Evolutionary conservation across 2,329 filamentous ascomycete genomes (phyloP), one percentile per base, ranked within the genome.

Genomic region (Aspergillus pseudoviridinutans): DNA sequence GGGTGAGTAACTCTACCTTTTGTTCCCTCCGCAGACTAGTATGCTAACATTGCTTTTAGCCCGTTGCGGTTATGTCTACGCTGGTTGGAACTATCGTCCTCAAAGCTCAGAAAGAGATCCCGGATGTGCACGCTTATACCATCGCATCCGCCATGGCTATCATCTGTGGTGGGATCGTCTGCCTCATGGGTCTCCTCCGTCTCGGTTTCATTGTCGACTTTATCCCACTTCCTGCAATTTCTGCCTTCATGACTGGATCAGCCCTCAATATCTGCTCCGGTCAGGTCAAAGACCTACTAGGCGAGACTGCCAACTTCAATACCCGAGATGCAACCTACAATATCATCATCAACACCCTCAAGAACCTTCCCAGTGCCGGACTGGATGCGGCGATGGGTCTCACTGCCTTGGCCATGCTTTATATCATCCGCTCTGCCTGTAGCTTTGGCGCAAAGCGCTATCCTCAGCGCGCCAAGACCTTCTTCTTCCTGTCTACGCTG

Each of bases 171-270:
- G 81, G 80, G 38, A 89, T 97, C 57, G 88, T 97, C 41, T 80
- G 88, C 51, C 84, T 86, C 60, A 84, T 97, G 60, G 94, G 93
- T 3, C 78, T 97, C 3, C 78, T 90, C 47, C 87, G 92, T 50
- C 83, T 87, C 41, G 93, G 94, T 5, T 96, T 92, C 86, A 87
- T 97, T 52, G 92, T 97, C 50, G 92, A 97, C 64, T 84, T 97
- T 68, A 97, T 97, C 66, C 90, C 94, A 1, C 84, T 97, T 56
- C 87, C 91, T 1, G 90, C 92, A 0, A 90, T 97, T 54, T 92
- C 90, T 0, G 92, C 94, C 2, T 97, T 96, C 79, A 97, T 97
- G 90, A 97, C 94, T 0, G 93, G 93, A 2, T 96, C 93, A 4
- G 92, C 93, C 54, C 83, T 99, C 73, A 96, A 85, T 67, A 97